Conservation (phyloP, 1,139 yeast genomes). For the Zygosaccharomyces sapae region DNA sequence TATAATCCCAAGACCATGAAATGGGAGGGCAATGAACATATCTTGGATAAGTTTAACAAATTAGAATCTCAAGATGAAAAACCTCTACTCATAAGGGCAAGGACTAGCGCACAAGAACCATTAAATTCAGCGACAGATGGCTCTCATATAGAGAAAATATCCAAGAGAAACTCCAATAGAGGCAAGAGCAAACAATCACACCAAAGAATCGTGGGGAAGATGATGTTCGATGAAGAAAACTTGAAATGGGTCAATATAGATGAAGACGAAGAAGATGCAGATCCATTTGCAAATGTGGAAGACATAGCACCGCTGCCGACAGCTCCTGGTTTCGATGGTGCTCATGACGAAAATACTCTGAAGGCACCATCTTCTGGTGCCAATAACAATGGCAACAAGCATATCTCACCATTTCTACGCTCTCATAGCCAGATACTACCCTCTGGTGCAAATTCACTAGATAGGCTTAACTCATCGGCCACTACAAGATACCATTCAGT, state of each 20-base stretch:
- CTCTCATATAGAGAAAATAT: conserved; percentile 6
- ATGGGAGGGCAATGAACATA: conserved; percentile 63
- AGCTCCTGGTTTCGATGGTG: conserved; percentile 2
- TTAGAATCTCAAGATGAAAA: conserved; percentile 24
- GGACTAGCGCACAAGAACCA: conserved; percentile 8
- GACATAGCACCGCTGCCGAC: conserved; percentile 18
- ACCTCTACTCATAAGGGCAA: conserved; percentile 25
- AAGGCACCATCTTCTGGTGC: conserved; percentile 10
- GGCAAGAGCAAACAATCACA: not conserved
- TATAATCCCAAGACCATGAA: conserved; percentile 47
- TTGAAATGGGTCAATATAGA: conserved; percentile 47
- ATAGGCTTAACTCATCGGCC: conserved; percentile 13
- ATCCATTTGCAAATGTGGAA: conserved; percentile 40
- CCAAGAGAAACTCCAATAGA: conserved; percentile 10
- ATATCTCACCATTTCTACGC: conserved; percentile 23
- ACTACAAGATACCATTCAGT: conserved; percentile 26
- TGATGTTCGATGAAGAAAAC: conserved; percentile 55
- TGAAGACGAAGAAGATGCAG: conserved; percentile 38
- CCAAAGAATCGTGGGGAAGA: conserved; percentile 41
- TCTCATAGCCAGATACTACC: conserved; percentile 25
- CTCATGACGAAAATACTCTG: conserved; percentile 3
- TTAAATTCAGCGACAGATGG: not conserved
- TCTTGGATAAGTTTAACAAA: conserved; percentile 44
- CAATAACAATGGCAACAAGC: conserved; percentile 9
- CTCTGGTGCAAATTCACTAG: conserved; percentile 11